These are phyloP conservation scores for Iris macrosiphon DNA, from an alignment of 106 monocot species.

Conservation along the genomic window DNA sequence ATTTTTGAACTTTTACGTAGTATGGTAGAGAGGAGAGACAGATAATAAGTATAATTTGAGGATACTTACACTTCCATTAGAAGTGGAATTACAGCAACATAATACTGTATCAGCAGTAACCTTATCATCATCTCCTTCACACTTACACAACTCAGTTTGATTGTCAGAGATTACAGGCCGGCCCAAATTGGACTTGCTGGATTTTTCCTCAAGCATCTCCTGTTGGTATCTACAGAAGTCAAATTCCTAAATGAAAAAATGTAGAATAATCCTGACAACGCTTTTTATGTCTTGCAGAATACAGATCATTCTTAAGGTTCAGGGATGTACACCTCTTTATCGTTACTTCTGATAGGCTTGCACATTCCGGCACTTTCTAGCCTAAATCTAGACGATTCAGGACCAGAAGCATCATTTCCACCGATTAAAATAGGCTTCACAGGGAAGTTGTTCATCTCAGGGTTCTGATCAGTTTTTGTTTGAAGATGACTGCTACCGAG, in stretches of 20 bases:
- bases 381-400: conserved; percentile 1
- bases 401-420: conserved; percentile 4
- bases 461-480: conserved; percentile 12
- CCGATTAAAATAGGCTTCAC: conserved; percentile 7
- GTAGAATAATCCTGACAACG: conserved; percentile 5
- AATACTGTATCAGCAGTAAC: conserved; percentile 8
- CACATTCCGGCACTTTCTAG: background rate
- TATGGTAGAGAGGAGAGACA: too few relatives aligned
- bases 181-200: conserved; percentile 5
- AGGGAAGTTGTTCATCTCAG: conserved; percentile 11
- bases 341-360: conserved; percentile 6
- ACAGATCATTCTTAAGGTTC: background rate
- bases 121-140: conserved; percentile 14
- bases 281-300: background rate
- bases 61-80: conserved; percentile 38
- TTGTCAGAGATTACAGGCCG: background rate
- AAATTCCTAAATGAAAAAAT: conserved; percentile 30
- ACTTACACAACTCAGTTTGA: conserved; percentile 3
- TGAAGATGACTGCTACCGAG: conserved; percentile 13
- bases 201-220: conserved; percentile 26
- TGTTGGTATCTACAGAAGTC: conserved; percentile 42
- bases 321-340: conserved; percentile 20
- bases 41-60: too few relatives aligned
- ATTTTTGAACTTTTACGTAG: too few relatives aligned
- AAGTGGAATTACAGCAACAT: conserved; percentile 9